Evolutionary conservation across 441 rosid species (phyloP).

Genomic region (Rhodomyrtus psidioides): DNA sequence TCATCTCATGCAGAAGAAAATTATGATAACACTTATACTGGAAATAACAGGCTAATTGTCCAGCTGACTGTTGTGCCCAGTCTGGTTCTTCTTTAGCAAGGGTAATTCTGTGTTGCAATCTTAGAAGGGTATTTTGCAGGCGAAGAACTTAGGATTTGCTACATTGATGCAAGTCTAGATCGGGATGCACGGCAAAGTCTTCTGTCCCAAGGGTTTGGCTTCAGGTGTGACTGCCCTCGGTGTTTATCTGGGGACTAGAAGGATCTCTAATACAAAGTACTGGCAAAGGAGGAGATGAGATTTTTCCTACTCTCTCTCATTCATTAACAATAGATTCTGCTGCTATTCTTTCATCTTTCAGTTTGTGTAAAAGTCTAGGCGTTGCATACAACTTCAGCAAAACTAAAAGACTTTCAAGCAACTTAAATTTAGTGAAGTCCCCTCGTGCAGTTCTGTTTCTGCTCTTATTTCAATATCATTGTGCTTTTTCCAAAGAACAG

Average conservation of each 20-base stretch:
- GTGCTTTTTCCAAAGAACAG: too few relatives aligned
- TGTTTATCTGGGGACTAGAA: conserved; percentile 56
- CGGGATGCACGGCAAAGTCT: conserved; percentile 48
- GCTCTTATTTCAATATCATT: too few relatives aligned
- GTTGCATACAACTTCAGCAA: background rate
- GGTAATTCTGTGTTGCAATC: background rate
- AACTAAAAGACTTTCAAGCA: background rate
- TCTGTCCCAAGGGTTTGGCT: conserved; percentile 70
- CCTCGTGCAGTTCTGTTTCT: too few relatives aligned
- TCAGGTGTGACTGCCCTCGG: conserved; percentile 53
- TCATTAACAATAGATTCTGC: background rate
- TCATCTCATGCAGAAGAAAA: background rate
- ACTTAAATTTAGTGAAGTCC: background rate
- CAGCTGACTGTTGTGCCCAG: background rate
- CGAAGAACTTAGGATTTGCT: conserved; percentile 84
- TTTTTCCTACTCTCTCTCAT: background rate
- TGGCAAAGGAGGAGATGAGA: background rate
- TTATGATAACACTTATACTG: background rate
- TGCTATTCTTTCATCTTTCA: background rate
- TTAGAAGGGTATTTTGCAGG: conserved; percentile 30
- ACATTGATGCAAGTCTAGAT: conserved; percentile 79
- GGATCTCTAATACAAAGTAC: background rate
- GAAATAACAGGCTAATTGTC: background rate
- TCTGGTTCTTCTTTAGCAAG: background rate
- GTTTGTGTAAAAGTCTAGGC: background rate